Evolutionary conservation across 495 filamentous ascomycete species (phyloP).

Genomic region (Chaetomium tenue): DNA sequence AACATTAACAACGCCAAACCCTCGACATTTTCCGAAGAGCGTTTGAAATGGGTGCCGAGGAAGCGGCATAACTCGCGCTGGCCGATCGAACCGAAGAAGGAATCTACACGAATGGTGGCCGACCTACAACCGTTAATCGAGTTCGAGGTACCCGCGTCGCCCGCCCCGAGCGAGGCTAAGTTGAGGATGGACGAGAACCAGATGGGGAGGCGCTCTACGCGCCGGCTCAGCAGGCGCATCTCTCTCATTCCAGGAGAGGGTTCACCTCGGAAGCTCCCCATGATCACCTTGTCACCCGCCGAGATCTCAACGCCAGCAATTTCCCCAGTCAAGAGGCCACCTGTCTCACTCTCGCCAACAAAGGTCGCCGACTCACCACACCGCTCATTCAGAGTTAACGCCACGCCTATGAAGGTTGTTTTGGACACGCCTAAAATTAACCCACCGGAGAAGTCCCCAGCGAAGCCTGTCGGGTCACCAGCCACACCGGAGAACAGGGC

Average conservation of each 20-base stretch:
- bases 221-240: conserved; percentile 34
- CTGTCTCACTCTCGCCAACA: conserved; percentile 20
- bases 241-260: conserved; percentile 29
- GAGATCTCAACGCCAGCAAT: conserved; percentile 17
- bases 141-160: conserved; percentile 21
- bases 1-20: conserved; percentile 11
- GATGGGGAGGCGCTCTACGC: conserved; percentile 28
- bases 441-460: conserved; percentile 24
- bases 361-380: conserved; percentile 34
- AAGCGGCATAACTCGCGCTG: conserved; percentile 40
- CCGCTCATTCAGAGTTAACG: conserved; percentile 29
- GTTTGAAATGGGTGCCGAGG: conserved; percentile 30
- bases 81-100: conserved; percentile 31
- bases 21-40: conserved; percentile 28
- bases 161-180: conserved; percentile 21
- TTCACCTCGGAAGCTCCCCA: conserved; percentile 27
- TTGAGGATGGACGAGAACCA: conserved; percentile 26
- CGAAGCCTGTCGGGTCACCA: conserved; percentile 24
- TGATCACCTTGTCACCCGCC: conserved; percentile 25
- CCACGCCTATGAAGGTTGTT: conserved; percentile 32
- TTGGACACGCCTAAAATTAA: conserved; percentile 29
- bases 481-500: background rate
- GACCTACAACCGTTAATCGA: conserved; percentile 28
- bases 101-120: conserved; percentile 25
- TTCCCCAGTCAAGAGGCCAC: conserved; percentile 29